Evolutionary conservation across 495 filamentous ascomycete species (phyloP).

Genomic region (Annulohypoxylon stygium): DNA sequence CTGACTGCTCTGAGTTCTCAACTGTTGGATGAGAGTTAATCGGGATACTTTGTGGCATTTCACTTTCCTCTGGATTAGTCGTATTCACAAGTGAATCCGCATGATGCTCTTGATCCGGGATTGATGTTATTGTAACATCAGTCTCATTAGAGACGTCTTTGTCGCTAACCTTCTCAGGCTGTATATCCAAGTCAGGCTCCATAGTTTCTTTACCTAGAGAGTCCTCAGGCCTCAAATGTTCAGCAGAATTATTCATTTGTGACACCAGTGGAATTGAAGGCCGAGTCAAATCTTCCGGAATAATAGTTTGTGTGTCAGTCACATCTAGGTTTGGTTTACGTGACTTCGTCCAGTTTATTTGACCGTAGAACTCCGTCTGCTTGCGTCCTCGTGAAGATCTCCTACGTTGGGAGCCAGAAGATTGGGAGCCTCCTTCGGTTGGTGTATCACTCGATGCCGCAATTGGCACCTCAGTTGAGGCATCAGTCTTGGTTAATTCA

Average conservation of each 20-base stretch:
- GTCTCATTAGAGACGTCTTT: neutral
- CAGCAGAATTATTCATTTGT: neutral
- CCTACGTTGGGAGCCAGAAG: constrained; percentile 9
- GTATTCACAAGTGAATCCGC: neutral
- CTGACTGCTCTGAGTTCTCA: constrained; percentile 16
- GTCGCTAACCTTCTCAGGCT: neutral
- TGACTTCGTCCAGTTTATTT: constrained; percentile 25
- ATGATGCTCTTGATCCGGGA: constrained; percentile 11
- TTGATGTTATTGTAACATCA: neutral
- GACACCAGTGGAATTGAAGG: neutral
- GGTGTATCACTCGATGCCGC: neutral
- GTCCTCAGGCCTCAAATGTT: neutral
- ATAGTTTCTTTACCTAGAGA: neutral
- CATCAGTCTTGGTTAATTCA: constrained; percentile 1
- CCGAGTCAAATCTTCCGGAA: neutral
- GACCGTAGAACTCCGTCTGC: constrained; percentile 32
- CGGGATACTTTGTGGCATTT: neutral
- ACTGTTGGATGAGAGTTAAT: neutral
- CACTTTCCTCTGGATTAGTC: neutral
- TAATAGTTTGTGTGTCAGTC: neutral
- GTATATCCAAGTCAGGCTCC: neutral
- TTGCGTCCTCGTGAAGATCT: constrained; percentile 30
- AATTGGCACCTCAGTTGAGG: neutral
- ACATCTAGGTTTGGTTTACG: neutral
- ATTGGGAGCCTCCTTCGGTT: constrained; percentile 1